These are phyloP conservation scores for Citrullus amarus DNA, from an alignment of 306 rosid genomes.

Conservation along the genomic window DNA sequence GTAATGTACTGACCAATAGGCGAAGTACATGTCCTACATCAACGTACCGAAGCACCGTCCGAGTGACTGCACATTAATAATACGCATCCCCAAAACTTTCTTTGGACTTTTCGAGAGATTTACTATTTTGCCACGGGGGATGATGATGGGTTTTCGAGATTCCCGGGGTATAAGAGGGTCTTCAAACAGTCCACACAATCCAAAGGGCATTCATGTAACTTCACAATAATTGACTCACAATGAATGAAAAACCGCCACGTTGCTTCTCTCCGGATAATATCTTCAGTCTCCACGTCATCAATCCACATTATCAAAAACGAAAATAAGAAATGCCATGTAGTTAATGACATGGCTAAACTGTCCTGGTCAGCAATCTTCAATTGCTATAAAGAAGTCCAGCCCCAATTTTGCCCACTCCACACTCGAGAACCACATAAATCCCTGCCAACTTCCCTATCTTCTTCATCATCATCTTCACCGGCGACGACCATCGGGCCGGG, in stretches of 20 bases:
- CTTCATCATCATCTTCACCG: constrained; percentile 4
- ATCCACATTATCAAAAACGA: background rate
- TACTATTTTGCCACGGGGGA: background rate
- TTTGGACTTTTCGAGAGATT: background rate
- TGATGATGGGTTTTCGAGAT: background rate
- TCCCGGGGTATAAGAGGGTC: background rate
- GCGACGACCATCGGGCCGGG: constrained; percentile 22
- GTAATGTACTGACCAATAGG: background rate
- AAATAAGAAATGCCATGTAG: background rate
- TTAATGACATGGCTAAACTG: background rate
- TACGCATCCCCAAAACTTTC: background rate
- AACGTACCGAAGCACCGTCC: background rate
- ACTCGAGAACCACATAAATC: background rate
- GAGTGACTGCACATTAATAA: constrained; percentile 2
- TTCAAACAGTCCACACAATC: background rate
- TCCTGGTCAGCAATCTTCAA: background rate
- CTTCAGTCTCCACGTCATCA: background rate
- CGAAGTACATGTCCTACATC: constrained; percentile 1
- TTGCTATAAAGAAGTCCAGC: background rate
- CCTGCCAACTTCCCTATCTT: background rate
- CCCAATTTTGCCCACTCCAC: constrained; percentile 1
- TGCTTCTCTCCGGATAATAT: background rate
- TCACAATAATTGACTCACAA: background rate
- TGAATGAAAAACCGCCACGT: background rate
- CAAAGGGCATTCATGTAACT: background rate